Evolutionary conservation across 2,329 filamentous ascomycete species (phyloP), one percentile per base, ranked within the genome.

Genomic region (Fusarium pseudonygamai): DNA sequence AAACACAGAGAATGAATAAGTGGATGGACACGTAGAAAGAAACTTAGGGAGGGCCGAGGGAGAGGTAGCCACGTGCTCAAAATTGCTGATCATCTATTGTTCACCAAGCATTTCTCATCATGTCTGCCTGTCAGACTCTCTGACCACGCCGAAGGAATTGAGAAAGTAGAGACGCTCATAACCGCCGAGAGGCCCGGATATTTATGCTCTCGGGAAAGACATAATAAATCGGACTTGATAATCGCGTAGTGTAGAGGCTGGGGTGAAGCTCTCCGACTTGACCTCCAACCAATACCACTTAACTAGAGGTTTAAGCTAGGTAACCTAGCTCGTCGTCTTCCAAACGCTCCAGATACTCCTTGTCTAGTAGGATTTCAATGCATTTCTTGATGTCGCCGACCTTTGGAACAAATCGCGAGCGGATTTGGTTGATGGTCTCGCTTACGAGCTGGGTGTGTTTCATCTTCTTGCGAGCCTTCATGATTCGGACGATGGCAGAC

Each of bases 391-490:
- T 99, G 78, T 99, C 96, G 22, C 90, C 88, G 36, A 99, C 89
- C 85, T 97, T 97, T 45, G 96, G 96, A 65, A 95, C 91, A 83
- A 99, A 99, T 45, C 96, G 93, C 46, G 91, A 92, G 81, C 93
- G 94, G 82, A 99, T 98, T 83, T 98, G 96, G 79, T 92, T 93
- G 82, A 99, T 98, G 30, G 95, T 97, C 84, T 99, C 96, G 80
- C 94, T 92, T 61, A 99, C 95, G 18, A 99, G 91, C 80, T 96
- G 93, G 70, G 92, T 91, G 84, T 99, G 96, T 90, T 98, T 98
- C 94, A 98, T 97, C 85, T 93, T 94, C 91, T 99, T 98, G 69
- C 96, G 93, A 7, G 96, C 97, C 87, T 99, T 99, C 96, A 99
- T 99, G 86, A 99, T 98, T 79, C 96, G 94, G 64, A 99, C 96